A percentile compares a stretch with the other conserved stretches of the same genome.
These are phyloP conservation scores for Piloderma croceum DNA, from an alignment of 768 basidiomycete genomes.

Conservation along the genomic window DNA sequence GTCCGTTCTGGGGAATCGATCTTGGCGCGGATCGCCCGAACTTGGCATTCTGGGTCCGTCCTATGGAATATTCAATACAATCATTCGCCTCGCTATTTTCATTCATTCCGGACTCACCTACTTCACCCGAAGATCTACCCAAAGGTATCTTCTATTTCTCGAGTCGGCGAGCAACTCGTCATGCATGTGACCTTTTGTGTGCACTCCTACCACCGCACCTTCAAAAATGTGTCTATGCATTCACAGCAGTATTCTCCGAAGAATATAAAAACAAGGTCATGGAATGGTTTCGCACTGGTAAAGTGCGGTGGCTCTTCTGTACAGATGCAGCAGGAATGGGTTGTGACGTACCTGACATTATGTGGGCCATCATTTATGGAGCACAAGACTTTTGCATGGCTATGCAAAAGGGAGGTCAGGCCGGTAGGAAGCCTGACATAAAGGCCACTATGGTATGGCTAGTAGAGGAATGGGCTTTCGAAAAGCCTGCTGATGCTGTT, in stretches of 20 bases:
- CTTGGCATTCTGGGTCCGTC: constrained; percentile 14
- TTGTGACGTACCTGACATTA: constrained; percentile 16
- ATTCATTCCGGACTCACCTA: constrained; percentile 9
- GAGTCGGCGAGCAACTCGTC: too few relatives aligned
- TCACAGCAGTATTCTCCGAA: constrained; percentile 16
- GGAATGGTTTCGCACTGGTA: constrained; percentile 5
- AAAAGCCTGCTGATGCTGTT: not conserved
- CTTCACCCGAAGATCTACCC: constrained; percentile 5
- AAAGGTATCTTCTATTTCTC: constrained; percentile 14
- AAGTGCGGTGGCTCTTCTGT: constrained; percentile 13
- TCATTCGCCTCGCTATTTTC: constrained; percentile 14
- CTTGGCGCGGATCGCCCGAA: constrained; percentile 21
- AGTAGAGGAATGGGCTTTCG: constrained; percentile 13
- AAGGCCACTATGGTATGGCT: constrained; percentile 8
- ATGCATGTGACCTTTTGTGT: too few relatives aligned
- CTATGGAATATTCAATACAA: constrained; percentile 10
- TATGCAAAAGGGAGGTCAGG: constrained; percentile 5
- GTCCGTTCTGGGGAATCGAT: constrained; percentile 31
- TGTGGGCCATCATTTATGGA: too few relatives aligned
- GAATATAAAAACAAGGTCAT: not conserved
- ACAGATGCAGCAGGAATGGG: constrained; percentile 22
- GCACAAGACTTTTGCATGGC: not conserved
- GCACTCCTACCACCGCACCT: constrained; percentile 17
- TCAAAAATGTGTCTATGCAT: constrained; percentile 16
- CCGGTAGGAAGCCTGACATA: constrained; percentile 4